phyloP scores from a whole-genome alignment of 2,329 filamentous ascomycete species.

The Didymella pinodella region DNA sequence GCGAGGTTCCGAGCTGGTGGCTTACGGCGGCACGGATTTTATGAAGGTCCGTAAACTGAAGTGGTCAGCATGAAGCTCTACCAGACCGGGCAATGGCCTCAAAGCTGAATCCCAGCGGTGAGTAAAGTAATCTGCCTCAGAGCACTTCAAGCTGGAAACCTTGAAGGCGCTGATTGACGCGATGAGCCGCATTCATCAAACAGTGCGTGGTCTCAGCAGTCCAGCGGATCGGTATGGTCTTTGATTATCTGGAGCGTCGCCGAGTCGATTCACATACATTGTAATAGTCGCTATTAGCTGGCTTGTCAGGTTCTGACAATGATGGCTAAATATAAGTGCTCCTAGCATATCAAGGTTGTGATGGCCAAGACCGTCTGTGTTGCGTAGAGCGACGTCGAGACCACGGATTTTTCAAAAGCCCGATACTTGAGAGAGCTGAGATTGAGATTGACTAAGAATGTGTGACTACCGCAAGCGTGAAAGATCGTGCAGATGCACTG shows the following conservation, averaged over 20 bases:
- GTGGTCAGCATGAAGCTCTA: neutral
- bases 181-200: neutral
- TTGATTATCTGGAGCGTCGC: neutral
- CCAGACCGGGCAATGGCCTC: neutral
- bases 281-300: neutral
- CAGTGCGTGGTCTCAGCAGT: neutral
- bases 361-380: neutral
- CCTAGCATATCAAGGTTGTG: neutral
- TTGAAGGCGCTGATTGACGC: neutral
- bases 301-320: neutral
- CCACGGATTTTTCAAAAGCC: no score
- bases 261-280: neutral
- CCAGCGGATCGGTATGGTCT: neutral
- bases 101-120: neutral
- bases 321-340: neutral
- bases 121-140: neutral
- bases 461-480: neutral
- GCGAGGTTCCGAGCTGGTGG: neutral
- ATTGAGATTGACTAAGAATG: neutral
- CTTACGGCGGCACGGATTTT: neutral
- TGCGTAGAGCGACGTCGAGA: no score
- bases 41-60: neutral
- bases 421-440: neutral
- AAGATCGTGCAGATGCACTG: no score
- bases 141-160: neutral